Evolutionary conservation across 148 eudicot genomes (phyloP), one percentile per base, ranked within the genome.

Genomic region (Chenopodium album): DNA sequence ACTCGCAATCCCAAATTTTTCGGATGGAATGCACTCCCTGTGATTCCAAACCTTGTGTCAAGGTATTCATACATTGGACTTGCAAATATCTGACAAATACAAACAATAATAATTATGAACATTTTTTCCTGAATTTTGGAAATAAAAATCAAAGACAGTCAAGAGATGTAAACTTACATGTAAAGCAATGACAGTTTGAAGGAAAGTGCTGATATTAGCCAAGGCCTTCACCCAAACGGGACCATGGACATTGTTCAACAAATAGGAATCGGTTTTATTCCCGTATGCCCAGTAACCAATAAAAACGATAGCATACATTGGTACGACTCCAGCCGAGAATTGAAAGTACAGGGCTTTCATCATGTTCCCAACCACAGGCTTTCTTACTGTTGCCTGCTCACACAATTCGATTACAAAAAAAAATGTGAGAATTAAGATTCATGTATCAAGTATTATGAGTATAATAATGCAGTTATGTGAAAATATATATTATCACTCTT

Each of bases 201-300:
- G 80, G 75, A 92, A 91, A 76, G 97, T 92, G 17, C 94, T 60
- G 70, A 92, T 78, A 78, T 92, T 97, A 44, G 95, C 98, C 7
- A 87, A 28, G 31, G 90, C 84, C 85, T 90, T 97, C 82, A 90
- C 86, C 99, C 98, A 97, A 76, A 81, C 89, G 1, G 99, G 94
- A 77, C 98, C 98, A 3, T 78, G 82, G 62, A 89, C 93, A 50
- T 84, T 87, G 83, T 85, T 89, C 62, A 94, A 94, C 85, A 97
- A 79, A 84, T 91, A 94, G 29, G 90, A 34, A 20, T 94, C 83
- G 3, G 98, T 84, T 4, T 75, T 50, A 44, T 90, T 83, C 65
- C 99, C 99, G 67, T 94, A 97, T 41, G 99, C 99, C 99, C 99
- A 97, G 77, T 97, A 97, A 0, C 98, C 99, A 1, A 90, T 66